Evolutionary conservation across 805 yeast species (phyloP).

Genomic region (Yarrowia porcina): DNA sequence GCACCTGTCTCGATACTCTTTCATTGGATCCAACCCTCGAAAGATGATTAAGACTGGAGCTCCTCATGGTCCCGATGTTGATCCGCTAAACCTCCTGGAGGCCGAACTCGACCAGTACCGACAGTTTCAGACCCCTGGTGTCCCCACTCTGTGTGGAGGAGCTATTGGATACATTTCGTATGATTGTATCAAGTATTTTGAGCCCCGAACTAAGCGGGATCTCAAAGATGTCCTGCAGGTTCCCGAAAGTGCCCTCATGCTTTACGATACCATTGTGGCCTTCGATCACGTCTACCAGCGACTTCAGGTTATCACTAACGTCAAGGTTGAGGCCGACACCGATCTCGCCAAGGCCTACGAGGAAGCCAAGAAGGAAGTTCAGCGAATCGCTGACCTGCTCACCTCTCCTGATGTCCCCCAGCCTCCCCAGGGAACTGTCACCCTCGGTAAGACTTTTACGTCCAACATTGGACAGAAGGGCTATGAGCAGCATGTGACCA

Average conservation of each 20-base stretch:
- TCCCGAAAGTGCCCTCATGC: slow-evolving; percentile 91
- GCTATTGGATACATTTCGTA: slow-evolving; percentile 95
- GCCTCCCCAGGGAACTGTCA: slow-evolving; percentile 75
- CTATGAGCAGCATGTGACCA: slow-evolving; percentile 75
- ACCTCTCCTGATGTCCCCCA: slow-evolving; percentile 38
- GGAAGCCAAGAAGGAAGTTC: slow-evolving; percentile 56
- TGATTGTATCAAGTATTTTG: slow-evolving; percentile 95
- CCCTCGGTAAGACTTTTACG: slow-evolving; percentile 50
- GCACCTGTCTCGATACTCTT: slow-evolving; percentile 83
- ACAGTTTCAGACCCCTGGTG: slow-evolving; percentile 51
- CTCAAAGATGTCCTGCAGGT: slow-evolving; percentile 75
- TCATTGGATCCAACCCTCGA: slow-evolving; percentile 82
- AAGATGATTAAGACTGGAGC: slow-evolving; percentile 83
- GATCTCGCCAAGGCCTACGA: slow-evolving; percentile 50
- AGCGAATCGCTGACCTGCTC: slow-evolving; percentile 47
- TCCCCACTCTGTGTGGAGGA: slow-evolving; percentile 89
- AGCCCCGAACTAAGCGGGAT: slow-evolving; percentile 77
- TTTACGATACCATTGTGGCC: slow-evolving; percentile 84
- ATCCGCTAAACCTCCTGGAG: slow-evolving; percentile 76
- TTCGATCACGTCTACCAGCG: slow-evolving; percentile 93
- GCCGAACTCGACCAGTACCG: slow-evolving; percentile 60
- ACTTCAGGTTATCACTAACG: slow-evolving; percentile 83
- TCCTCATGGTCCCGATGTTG: slow-evolving; percentile 58
- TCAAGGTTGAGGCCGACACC: slow-evolving; percentile 44
- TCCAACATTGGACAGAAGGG: slow-evolving; percentile 95